Conservation (phyloP, 2,329 filamentous ascomycete genomes). For the Arthrobotrys megalospora region DNA sequence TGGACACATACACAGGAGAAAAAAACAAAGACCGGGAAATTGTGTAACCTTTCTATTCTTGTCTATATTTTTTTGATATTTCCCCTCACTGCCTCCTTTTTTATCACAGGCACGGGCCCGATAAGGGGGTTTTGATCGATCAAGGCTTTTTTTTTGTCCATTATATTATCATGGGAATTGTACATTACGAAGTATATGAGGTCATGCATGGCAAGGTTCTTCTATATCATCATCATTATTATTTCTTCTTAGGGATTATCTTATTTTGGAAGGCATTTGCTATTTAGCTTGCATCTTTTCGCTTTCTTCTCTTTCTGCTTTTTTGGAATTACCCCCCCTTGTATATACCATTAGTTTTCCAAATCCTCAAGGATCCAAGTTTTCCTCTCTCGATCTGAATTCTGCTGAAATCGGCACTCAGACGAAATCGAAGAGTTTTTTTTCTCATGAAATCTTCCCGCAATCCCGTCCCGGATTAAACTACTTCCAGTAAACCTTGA, state of each 20-base stretch:
- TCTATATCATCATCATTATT: constrained; percentile 6
- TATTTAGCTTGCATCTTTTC: background rate
- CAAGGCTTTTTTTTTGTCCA: constrained; percentile 15
- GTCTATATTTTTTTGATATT: constrained; percentile 45
- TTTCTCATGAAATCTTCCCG: constrained; percentile 13
- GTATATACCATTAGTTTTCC: constrained; percentile 20
- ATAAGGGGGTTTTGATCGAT: constrained; percentile 3
- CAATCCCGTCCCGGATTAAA: background rate
- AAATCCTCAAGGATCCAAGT: constrained; percentile 7
- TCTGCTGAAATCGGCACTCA: constrained; percentile 1
- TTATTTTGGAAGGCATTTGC: constrained; percentile 3
- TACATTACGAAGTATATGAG: constrained; percentile 53
- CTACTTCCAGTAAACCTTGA: background rate
- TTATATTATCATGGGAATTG: constrained; percentile 29
- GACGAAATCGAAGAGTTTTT: background rate
- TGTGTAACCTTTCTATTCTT: constrained; percentile 46
- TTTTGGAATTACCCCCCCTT: background rate
- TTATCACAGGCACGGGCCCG: background rate
- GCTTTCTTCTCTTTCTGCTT: background rate
- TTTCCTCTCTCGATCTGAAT: background rate
- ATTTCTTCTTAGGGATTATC: constrained; percentile 7
- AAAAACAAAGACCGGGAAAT: constrained; percentile 10
- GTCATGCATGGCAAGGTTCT: constrained; percentile 30
- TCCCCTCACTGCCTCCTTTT: constrained; percentile 1
- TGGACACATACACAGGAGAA: constrained; percentile 8